Base-by-base conservation (phyloP, 371 early-diverging fungal species). In the Mortierella sp. region DNA sequence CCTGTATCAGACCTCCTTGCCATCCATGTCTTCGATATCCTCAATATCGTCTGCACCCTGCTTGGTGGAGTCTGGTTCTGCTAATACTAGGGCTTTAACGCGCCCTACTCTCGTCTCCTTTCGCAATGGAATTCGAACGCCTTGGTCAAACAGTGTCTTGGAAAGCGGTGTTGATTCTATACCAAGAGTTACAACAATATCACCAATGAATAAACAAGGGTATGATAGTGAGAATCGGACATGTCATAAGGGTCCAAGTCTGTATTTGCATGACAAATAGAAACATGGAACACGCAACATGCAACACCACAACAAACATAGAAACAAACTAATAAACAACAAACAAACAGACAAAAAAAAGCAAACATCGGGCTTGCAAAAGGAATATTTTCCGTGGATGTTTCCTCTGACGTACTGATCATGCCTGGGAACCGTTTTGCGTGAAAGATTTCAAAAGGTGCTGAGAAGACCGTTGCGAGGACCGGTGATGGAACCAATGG, bases 121-220 rank as follows among this genome's bases (percentile, higher is more conserved):
- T 48, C 97, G 92, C 74, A 97, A 94, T 14, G 96, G 95, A 73
- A 97, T 96, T 79, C 96, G 96, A 24, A 97, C 87, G 0, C 97
- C 97, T 83, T 97, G 97, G 55, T 95, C 94, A 5, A 97, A 96
- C 88, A 97, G 93, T 4, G 91, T 91, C 71, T 95, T 93, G 18
- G 96, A 96, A 44, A 97, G 83, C 29, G 93, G 92, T 5, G 97
- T 96, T 11, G 96, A 96, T 89, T 96, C 97, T 95, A 83, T 29
- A 78, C 12, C 2, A 38, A 48, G 11, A 75, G 21, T 38, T 43
- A 21, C 11, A 71, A 74, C 8, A 0, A 44, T 44, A 51, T 27
- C 12, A 56, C 18, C 18, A 18, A 38, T 56, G 4, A 35, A n/a
- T 32, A 38, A 32, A 24, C 18, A 29, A 44, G 27, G 60, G 60